Conservation (phyloP, 805 yeast species). For the Danielia oregonensis region DNA sequence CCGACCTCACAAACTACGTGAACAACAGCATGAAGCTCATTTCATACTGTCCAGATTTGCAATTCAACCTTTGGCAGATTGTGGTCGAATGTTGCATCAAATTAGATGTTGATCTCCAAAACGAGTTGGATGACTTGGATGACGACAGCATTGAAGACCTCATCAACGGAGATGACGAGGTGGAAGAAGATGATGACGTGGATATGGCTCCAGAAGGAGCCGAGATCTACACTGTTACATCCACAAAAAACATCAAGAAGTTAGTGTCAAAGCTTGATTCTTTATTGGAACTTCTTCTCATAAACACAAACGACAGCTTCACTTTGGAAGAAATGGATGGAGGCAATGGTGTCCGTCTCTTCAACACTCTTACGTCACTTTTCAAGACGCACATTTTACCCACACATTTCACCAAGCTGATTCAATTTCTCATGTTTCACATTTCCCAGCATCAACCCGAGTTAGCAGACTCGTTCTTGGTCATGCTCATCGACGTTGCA, state of each 20-base stretch:
- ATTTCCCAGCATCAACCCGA: constrained; percentile 79
- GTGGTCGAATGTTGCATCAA: constrained; percentile 77
- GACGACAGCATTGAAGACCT: constrained; percentile 59
- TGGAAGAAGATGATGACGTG: constrained; percentile 24
- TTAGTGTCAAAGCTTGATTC: constrained; percentile 70
- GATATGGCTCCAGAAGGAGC: constrained; percentile 27
- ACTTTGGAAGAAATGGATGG: constrained; percentile 47
- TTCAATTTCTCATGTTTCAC: constrained; percentile 80
- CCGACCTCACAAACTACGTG: constrained; percentile 58
- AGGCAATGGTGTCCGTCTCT: constrained; percentile 65
- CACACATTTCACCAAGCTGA: constrained; percentile 85
- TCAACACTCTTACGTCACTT: constrained; percentile 68
- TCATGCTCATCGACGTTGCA: constrained; percentile 76
- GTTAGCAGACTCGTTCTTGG: constrained; percentile 80
- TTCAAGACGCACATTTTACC: constrained; percentile 84
- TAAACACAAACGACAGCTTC: constrained; percentile 46
- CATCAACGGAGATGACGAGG: constrained; percentile 45
- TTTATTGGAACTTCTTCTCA: constrained; percentile 56
- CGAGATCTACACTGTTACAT: constrained; percentile 29
- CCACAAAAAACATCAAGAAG: constrained; percentile 46
- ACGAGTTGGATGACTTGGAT: constrained; percentile 80
- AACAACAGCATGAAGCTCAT: constrained; percentile 57
- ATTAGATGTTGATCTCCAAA: constrained; percentile 88
- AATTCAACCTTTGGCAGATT: constrained; percentile 72
- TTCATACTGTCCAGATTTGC: constrained; percentile 72